These are phyloP conservation scores for Fraxinus floribunda DNA, from an alignment of 305 asterid species.

Conservation along the genomic window DNA sequence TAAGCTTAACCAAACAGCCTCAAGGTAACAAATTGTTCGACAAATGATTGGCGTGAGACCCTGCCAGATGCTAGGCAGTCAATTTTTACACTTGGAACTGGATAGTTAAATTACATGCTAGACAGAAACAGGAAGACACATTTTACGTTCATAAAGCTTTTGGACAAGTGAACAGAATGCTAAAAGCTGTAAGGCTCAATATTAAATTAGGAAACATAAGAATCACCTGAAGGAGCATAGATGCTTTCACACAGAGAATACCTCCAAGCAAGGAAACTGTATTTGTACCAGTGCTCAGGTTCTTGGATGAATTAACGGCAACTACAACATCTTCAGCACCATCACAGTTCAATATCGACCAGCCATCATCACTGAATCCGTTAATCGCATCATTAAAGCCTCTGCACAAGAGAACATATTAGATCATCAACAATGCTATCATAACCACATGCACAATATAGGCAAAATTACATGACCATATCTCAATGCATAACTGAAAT, in stretches of 20 bases:
- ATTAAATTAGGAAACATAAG: neutral
- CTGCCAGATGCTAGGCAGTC: neutral
- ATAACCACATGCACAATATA: neutral
- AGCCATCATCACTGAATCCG: slow-evolving; percentile 84
- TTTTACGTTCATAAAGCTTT: neutral
- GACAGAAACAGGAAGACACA: neutral
- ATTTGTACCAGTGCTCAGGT: slow-evolving; percentile 36
- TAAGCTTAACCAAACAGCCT: neutral
- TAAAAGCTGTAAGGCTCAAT: neutral
- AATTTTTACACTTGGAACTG: neutral
- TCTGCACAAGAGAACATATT: slow-evolving; percentile 38
- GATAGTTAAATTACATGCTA: neutral
- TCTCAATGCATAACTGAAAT: neutral
- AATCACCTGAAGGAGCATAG: slow-evolving; percentile 83
- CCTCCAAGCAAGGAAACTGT: slow-evolving; percentile 63
- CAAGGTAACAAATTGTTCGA: neutral
- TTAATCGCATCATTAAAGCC: slow-evolving; percentile 88
- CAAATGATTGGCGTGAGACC: neutral
- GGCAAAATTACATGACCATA: neutral
- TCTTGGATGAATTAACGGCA: slow-evolving; percentile 62
- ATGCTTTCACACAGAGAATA: slow-evolving; percentile 86
- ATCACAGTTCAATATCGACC: slow-evolving; percentile 71
- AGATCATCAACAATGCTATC: slow-evolving; percentile 1
- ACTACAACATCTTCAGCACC: slow-evolving; percentile 79
- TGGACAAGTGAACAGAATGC: neutral